Evolutionary conservation across 768 basidiomycete genomes (phyloP).

Genomic region (Panellus pusillus): DNA sequence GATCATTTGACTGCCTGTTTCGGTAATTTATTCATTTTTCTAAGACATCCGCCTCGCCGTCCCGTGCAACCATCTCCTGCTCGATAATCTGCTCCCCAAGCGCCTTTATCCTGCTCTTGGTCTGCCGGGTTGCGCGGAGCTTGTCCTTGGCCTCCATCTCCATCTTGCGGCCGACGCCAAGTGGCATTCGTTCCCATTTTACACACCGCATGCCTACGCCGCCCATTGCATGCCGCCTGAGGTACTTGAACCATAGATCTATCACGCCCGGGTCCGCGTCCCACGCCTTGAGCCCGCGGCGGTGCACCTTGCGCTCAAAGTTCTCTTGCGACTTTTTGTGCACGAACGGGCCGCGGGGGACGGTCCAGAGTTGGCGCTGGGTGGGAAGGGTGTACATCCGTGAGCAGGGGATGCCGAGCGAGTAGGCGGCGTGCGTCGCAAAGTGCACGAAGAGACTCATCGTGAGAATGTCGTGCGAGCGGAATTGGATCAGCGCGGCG

Average conservation of each 20-base stretch:
- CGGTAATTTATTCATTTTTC: background rate
- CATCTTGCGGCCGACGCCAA: constrained; percentile 40
- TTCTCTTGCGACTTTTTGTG: constrained; percentile 97
- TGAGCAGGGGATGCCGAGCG: constrained; percentile 79
- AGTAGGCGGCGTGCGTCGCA: constrained; percentile 78
- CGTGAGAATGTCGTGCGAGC: constrained; percentile 64
- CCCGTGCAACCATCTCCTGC: constrained; percentile 24
- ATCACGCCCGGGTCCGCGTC: constrained; percentile 82
- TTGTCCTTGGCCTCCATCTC: constrained; percentile 25
- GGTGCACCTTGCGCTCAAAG: constrained; percentile 83
- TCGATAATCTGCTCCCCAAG: constrained; percentile 43
- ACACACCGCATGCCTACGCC: constrained; percentile 88
- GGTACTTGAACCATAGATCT: constrained; percentile 76
- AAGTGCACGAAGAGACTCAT: constrained; percentile 86
- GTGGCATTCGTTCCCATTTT: constrained; percentile 69
- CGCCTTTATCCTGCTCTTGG: constrained; percentile 35
- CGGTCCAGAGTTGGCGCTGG: constrained; percentile 81
- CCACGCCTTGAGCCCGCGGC: constrained; percentile 86
- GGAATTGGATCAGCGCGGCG: constrained; percentile 80
- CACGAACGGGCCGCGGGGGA: constrained; percentile 80
- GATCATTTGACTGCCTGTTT: background rate
- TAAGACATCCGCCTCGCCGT: too few relatives aligned
- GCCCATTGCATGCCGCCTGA: constrained; percentile 70
- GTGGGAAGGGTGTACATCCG: constrained; percentile 67
- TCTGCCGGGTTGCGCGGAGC: constrained; percentile 30